Conservation (phyloP, 345 rosid species). For the Acer campestre region DNA sequence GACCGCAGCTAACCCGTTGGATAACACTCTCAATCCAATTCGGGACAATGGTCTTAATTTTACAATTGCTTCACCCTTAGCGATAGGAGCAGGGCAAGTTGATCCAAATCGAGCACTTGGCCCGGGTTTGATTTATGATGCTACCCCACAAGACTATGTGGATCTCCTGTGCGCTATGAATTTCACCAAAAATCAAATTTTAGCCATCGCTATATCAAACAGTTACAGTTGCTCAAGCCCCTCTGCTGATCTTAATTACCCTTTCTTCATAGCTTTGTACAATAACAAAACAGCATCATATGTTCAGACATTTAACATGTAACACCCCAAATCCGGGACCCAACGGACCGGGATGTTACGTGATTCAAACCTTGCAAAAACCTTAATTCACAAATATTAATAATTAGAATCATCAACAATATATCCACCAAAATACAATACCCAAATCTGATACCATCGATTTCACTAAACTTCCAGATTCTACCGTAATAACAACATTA, state of each 20-base stretch:
- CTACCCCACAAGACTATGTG: conserved; percentile 44
- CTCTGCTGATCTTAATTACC: conserved; percentile 44
- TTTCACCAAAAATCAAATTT: conserved; percentile 40
- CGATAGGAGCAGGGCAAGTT: conserved; percentile 46
- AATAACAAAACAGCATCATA: conserved; percentile 7
- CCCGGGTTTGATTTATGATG: conserved; percentile 52
- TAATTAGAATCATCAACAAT: too few species aligned
- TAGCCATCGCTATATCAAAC: conserved; percentile 39
- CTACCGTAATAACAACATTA: too few species aligned
- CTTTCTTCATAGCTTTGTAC: conserved; percentile 41
- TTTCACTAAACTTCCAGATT: too few species aligned
- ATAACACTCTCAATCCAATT: conserved; percentile 36
- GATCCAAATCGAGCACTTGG: conserved; percentile 47
- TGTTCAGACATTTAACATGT: conserved; percentile 15
- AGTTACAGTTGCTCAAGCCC: conserved; percentile 31
- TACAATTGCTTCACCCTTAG: conserved; percentile 39
- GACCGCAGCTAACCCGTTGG: conserved; percentile 49
- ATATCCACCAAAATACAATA: too few species aligned
- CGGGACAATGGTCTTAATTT: conserved; percentile 22
- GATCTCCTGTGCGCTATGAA: conserved; percentile 42
- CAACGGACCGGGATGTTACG: too few species aligned
- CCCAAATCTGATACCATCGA: too few species aligned
- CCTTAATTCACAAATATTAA: too few species aligned
- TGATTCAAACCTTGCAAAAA: too few species aligned
- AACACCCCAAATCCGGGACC: too few species aligned